These are phyloP conservation scores for Centrapalus pauciflorus DNA, from an alignment of 129 eudicot species.

Conservation along the genomic window DNA sequence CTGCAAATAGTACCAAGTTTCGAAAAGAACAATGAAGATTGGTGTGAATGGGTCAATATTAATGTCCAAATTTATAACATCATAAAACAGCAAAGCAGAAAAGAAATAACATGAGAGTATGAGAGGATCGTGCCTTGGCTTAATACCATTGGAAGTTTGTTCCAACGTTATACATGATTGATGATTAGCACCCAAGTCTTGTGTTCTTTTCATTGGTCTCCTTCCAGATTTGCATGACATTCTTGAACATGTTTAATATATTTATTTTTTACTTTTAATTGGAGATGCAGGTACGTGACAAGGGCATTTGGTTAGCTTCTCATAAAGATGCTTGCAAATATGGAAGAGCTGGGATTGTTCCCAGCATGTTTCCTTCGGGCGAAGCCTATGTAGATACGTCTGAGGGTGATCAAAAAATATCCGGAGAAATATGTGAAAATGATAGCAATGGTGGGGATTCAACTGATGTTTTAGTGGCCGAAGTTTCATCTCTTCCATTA, in stretches of 20 bases:
- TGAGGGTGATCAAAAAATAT: constrained; percentile 26
- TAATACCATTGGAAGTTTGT: neutral
- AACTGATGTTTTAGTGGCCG: constrained; percentile 38
- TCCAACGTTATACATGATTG: no score
- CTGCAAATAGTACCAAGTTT: neutral
- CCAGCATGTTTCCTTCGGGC: constrained; percentile 95
- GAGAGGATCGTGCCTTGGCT: neutral
- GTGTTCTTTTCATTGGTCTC: neutral
- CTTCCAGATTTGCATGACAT: constrained; percentile 6
- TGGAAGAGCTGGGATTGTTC: constrained; percentile 60
- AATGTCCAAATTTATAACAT: neutral
- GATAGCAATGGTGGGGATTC: constrained; percentile 18
- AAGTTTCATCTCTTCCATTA: constrained; percentile 75
- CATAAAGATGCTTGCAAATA: constrained; percentile 64
- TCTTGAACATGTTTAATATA: neutral
- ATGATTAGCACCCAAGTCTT: no score
- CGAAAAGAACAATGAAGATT: constrained; percentile 7
- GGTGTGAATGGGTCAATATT: neutral
- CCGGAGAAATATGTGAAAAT: constrained; percentile 26
- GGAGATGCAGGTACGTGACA: constrained; percentile 72
- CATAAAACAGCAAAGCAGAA: neutral
- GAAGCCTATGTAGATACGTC: constrained; percentile 36
- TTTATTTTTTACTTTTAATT: no score
- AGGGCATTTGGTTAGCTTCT: constrained; percentile 70
- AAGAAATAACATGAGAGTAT: neutral